Conservation (phyloP, 257 asterid genomes). For the Anisodus acutangulus region DNA sequence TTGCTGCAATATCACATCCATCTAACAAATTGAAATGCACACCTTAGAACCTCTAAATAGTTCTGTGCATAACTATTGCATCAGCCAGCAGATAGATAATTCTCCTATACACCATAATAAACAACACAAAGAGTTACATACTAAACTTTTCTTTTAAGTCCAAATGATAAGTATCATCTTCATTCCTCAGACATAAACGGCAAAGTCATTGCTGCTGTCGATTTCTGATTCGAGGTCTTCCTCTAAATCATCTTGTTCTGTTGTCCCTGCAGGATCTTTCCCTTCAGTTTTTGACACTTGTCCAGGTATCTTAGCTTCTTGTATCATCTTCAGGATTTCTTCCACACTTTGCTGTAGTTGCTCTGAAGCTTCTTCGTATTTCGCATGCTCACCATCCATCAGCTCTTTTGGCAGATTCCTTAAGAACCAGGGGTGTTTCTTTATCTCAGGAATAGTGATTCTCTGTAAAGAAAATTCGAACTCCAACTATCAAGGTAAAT, state of each 20-base stretch:
- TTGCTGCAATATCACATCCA: slow-evolving; percentile 11
- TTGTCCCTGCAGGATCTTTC: slow-evolving; percentile 27
- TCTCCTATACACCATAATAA: slow-evolving; percentile 3
- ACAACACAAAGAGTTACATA: background rate
- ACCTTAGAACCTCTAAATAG: background rate
- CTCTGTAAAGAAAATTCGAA: slow-evolving; percentile 51
- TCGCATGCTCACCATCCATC: slow-evolving; percentile 64
- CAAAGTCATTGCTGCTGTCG: slow-evolving; percentile 44
- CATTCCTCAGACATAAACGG: slow-evolving; percentile 31
- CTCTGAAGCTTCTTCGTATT: slow-evolving; percentile 53
- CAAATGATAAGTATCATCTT: background rate
- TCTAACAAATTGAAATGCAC: slow-evolving; percentile 23
- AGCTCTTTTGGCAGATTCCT: slow-evolving; percentile 83
- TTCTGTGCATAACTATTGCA: background rate
- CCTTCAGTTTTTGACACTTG: slow-evolving; percentile 33
- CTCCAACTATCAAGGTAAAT: background rate
- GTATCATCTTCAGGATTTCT: slow-evolving; percentile 81
- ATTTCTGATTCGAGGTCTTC: slow-evolving; percentile 46
- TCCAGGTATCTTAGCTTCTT: slow-evolving; percentile 60
- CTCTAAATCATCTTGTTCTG: slow-evolving; percentile 39
- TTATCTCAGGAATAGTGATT: slow-evolving; percentile 78
- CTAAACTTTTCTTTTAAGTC: background rate
- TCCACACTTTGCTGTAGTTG: slow-evolving; percentile 69
- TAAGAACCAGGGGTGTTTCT: slow-evolving; percentile 89
- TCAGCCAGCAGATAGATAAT: background rate